Percentiles rank a stretch among this genome's conserved stretches.
Evolutionary conservation across 148 eudicot species (phyloP).

Genomic region (Nepenthes mirabilis): DNA sequence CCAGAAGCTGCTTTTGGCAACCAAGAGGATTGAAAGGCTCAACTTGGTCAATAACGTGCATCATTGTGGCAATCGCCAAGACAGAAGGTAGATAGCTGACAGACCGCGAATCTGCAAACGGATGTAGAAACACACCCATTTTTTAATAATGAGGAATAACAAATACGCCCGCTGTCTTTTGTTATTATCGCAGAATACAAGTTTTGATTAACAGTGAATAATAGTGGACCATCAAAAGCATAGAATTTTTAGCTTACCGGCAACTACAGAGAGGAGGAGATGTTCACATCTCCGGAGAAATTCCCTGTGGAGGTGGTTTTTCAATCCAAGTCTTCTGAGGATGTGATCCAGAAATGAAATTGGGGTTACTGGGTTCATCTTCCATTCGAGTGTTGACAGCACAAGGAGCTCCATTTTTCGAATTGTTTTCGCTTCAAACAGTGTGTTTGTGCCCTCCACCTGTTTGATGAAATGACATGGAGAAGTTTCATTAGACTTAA

Average conservation of each 20-base stretch:
- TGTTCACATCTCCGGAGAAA: slow-evolving; percentile 41
- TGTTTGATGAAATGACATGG: slow-evolving; percentile 4
- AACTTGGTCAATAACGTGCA: slow-evolving; percentile 54
- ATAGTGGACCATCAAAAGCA: too few relatives aligned
- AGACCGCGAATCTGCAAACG: slow-evolving; percentile 49
- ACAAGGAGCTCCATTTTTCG: slow-evolving; percentile 83
- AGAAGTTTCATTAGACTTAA: not conserved
- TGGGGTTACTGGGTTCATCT: slow-evolving; percentile 76
- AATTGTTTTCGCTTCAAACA: slow-evolving; percentile 65
- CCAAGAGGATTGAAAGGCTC: slow-evolving; percentile 36
- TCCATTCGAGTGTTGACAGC: slow-evolving; percentile 68
- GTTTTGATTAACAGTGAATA: too few relatives aligned
- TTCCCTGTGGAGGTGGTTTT: slow-evolving; percentile 39
- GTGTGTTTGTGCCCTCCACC: slow-evolving; percentile 43
- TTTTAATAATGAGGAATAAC: not conserved
- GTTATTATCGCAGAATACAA: not conserved
- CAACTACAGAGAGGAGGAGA: slow-evolving; percentile 38
- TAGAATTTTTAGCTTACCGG: slow-evolving; percentile 26
- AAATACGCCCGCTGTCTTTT: not conserved
- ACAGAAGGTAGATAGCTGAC: slow-evolving; percentile 49
- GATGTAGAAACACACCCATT: not conserved
- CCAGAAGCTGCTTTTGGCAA: slow-evolving; percentile 47
- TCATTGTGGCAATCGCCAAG: slow-evolving; percentile 68
- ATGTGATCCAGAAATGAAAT: slow-evolving; percentile 61
- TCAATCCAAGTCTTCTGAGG: slow-evolving; percentile 53